Conservation (phyloP, 1,284 basidiomycete genomes). For the Moesziomyces antarcticus region DNA sequence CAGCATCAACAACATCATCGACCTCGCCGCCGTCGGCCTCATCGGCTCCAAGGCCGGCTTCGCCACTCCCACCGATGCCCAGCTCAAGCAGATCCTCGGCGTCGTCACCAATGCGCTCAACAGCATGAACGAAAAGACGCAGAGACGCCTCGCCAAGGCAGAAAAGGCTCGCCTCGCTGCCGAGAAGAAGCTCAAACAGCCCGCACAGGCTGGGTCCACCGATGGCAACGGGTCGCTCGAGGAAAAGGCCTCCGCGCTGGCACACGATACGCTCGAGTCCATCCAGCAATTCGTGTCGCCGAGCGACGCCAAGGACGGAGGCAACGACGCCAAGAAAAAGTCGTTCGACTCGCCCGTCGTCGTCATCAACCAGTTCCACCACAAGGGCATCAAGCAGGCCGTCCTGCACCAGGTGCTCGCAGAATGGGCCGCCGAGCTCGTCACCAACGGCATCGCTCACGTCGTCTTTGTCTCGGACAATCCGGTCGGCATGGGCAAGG, state of each 20-base stretch:
- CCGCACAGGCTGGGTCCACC: constrained; percentile 7
- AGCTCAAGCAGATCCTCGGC: constrained; percentile 84
- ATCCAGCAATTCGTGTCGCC: constrained; percentile 21
- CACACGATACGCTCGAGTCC: constrained; percentile 24
- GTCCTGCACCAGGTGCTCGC: constrained; percentile 81
- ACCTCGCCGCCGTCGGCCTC: constrained; percentile 89
- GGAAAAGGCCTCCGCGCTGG: constrained; percentile 29
- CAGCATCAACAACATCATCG: constrained; percentile 85
- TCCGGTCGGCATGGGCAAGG: constrained; percentile 81
- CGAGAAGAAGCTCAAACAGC: constrained; percentile 30
- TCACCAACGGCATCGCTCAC: constrained; percentile 78
- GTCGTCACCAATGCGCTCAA: constrained; percentile 80
- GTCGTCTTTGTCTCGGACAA: constrained; percentile 92
- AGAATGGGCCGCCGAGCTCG: constrained; percentile 81
- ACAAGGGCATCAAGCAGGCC: constrained; percentile 72
- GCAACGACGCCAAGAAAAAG: constrained; percentile 23
- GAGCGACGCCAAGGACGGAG: background rate
- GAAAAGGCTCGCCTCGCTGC: constrained; percentile 41
- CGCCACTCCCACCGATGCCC: constrained; percentile 82
- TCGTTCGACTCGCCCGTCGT: constrained; percentile 50
- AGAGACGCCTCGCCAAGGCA: constrained; percentile 47
- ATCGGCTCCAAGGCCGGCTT: constrained; percentile 97
- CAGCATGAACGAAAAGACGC: constrained; percentile 71
- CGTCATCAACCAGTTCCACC: constrained; percentile 62
- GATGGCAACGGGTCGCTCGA: constrained; percentile 25